Conservation (phyloP, 306 rosid species). For the Castanopsis chinensis region DNA sequence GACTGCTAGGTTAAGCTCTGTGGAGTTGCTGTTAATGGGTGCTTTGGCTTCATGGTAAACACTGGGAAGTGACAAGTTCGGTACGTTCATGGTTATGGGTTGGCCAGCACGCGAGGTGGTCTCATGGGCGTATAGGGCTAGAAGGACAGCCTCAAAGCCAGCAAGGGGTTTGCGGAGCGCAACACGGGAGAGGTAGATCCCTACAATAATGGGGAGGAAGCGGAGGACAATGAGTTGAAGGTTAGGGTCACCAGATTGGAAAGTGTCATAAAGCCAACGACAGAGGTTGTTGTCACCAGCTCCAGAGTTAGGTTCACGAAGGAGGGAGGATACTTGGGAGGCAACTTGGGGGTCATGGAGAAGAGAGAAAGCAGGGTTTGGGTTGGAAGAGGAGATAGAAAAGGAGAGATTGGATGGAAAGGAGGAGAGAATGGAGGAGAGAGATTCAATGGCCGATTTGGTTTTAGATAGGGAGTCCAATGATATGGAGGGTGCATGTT, state of each 20-base stretch:
- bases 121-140: slow-evolving; percentile 71
- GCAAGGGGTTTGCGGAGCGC: slow-evolving; percentile 52
- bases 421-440: slow-evolving; percentile 50
- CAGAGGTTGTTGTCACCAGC: slow-evolving; percentile 71
- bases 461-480: slow-evolving; percentile 12
- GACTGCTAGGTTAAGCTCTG: slow-evolving; percentile 34
- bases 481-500: neutral
- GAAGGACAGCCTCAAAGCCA: slow-evolving; percentile 74
- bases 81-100: slow-evolving; percentile 50
- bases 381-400: slow-evolving; percentile 10
- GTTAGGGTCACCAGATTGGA: slow-evolving; percentile 52
- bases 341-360: slow-evolving; percentile 39
- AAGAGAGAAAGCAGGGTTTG: slow-evolving; percentile 33
- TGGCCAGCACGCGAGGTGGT: slow-evolving; percentile 57
- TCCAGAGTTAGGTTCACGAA: slow-evolving; percentile 65
- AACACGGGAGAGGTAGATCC: slow-evolving; percentile 64
- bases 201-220: slow-evolving; percentile 59
- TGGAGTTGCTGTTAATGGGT: slow-evolving; percentile 29
- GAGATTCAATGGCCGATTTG: slow-evolving; percentile 43
- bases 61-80: slow-evolving; percentile 54
- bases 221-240: slow-evolving; percentile 73
- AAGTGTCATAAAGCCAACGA: slow-evolving; percentile 86
- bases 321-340: slow-evolving; percentile 55
- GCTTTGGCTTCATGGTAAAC: slow-evolving; percentile 57
- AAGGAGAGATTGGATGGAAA: slow-evolving; percentile 17